phyloP scores from a whole-genome alignment of 805 yeast species.

The Blastobotrys muscicola region DNA sequence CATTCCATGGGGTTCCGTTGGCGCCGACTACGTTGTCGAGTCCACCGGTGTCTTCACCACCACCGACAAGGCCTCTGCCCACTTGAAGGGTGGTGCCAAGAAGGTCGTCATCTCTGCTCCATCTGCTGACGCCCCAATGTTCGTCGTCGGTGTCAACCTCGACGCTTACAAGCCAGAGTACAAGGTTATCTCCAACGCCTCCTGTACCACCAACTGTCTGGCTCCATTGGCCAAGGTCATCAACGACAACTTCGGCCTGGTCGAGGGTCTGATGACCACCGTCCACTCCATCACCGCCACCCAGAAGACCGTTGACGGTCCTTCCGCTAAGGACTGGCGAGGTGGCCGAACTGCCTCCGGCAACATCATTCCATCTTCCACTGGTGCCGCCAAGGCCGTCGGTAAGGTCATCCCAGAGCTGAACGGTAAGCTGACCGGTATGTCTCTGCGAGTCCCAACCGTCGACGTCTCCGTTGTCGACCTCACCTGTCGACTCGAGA shows the following conservation, averaged over 20 bases:
- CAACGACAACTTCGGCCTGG: conserved; percentile 77
- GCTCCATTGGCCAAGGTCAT: conserved; percentile 90
- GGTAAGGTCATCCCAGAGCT: conserved; percentile 89
- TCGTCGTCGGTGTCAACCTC: conserved; percentile 85
- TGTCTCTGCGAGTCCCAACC: conserved; percentile 91
- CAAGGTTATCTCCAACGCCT: conserved; percentile 79
- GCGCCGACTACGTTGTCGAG: conserved; percentile 82
- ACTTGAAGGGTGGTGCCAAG: conserved; percentile 86
- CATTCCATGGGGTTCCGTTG: conserved; percentile 80
- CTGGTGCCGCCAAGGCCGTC: conserved; percentile 97
- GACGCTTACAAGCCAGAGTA: conserved; percentile 67
- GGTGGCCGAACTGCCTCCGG: conserved; percentile 96
- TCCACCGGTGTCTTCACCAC: conserved; percentile 93
- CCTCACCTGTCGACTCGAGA: conserved; percentile 74
- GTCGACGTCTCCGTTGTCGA: conserved; percentile 90
- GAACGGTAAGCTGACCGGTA: conserved; percentile 89
- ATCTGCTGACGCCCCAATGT: conserved; percentile 90
- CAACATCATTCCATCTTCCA: conserved; percentile 90
- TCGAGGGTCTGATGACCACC: conserved; percentile 92
- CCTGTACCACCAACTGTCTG: conserved; percentile 92
- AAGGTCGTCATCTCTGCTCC: conserved; percentile 94
- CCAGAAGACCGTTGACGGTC: conserved; percentile 94
- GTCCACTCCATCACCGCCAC: conserved; percentile 95
- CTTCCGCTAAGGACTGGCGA: conserved; percentile 97
- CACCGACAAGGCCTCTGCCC: conserved; percentile 70